A percentile compares a stretch with the other conserved stretches of the same genome.
Conservation (phyloP, 108 stramenopile species). For the Cyclotella atomus region DNA sequence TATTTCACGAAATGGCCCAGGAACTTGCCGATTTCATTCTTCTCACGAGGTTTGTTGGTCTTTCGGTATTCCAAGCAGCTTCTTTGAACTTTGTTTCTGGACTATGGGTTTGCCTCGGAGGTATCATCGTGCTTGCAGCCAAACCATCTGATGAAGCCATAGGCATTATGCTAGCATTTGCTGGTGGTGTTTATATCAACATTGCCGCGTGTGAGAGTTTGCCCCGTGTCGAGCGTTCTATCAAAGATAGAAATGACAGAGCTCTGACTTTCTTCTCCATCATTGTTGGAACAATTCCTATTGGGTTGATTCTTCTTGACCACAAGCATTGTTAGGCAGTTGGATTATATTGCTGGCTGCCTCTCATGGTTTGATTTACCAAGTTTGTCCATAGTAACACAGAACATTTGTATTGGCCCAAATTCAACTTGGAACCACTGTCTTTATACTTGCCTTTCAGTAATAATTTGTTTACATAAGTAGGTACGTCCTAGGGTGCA, state of each 20-base stretch:
- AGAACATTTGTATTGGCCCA: no score
- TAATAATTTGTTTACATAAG: no score
- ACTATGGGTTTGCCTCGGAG: constrained; percentile 70
- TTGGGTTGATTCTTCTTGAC: constrained; percentile 84
- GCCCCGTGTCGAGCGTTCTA: constrained; percentile 43
- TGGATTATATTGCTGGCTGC: no score
- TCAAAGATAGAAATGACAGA: constrained; percentile 28
- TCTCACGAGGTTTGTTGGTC: constrained; percentile 65
- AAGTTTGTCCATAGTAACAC: no score
- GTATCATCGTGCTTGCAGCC: constrained; percentile 50
- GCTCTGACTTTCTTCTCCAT: constrained; percentile 52
- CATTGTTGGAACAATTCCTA: constrained; percentile 69
- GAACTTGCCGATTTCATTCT: constrained; percentile 87
- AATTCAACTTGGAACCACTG: no score
- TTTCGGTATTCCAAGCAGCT: constrained; percentile 54
- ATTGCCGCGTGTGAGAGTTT: constrained; percentile 69
- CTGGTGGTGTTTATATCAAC: constrained; percentile 80
- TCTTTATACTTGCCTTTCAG: no score
- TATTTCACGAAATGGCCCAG: constrained; percentile 85
- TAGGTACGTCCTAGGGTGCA: no score
- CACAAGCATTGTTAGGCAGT: constrained; percentile 87
- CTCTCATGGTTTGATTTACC: no score
- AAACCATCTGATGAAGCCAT: constrained; percentile 50
- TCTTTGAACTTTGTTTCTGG: constrained; percentile 73
- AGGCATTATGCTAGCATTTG: constrained; percentile 73